These are phyloP conservation scores for Thermoascus crustaceus DNA, from an alignment of 2,329 filamentous ascomycete species.

Conservation along the genomic window DNA sequence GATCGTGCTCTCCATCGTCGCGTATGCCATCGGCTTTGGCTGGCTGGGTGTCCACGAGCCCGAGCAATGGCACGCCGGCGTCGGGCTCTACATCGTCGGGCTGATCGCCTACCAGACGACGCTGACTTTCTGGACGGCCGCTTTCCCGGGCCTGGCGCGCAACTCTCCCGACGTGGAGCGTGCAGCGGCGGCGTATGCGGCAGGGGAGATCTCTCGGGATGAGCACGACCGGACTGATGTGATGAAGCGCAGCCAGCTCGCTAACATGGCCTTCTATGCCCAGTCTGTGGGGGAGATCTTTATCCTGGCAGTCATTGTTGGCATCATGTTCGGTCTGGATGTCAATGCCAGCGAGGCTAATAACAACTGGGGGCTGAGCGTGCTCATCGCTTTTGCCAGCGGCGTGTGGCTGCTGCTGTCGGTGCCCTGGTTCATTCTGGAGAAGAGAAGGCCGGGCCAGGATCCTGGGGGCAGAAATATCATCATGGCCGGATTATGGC, in stretches of 20 bases:
- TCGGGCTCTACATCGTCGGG: constrained; percentile 58
- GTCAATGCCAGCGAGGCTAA: constrained; percentile 52
- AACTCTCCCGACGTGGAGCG: constrained; percentile 45
- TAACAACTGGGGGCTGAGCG: constrained; percentile 60
- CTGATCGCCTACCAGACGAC: constrained; percentile 60
- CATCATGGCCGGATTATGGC: constrained; percentile 54
- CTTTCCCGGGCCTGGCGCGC: constrained; percentile 50
- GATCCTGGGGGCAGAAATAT: constrained; percentile 39
- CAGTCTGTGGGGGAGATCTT: constrained; percentile 55
- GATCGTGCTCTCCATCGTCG: constrained; percentile 52
- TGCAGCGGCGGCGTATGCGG: constrained; percentile 42
- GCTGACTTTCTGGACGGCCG: constrained; percentile 61
- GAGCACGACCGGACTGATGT: constrained; percentile 56
- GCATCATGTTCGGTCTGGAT: constrained; percentile 53
- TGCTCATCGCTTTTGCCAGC: constrained; percentile 57
- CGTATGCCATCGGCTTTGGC: constrained; percentile 57
- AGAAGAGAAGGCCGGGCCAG: constrained; percentile 56
- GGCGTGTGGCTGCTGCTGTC: constrained; percentile 57
- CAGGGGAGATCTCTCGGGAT: constrained; percentile 47
- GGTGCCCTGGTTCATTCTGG: constrained; percentile 58
- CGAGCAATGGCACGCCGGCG: constrained; percentile 52
- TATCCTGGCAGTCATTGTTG: constrained; percentile 57
- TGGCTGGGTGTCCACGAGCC: constrained; percentile 58
- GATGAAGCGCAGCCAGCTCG: constrained; percentile 55
- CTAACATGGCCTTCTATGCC: constrained; percentile 57